Evolutionary conservation across 1,139 yeast species (phyloP).

Genomic region (Magnusiomyces tetraspermus): DNA sequence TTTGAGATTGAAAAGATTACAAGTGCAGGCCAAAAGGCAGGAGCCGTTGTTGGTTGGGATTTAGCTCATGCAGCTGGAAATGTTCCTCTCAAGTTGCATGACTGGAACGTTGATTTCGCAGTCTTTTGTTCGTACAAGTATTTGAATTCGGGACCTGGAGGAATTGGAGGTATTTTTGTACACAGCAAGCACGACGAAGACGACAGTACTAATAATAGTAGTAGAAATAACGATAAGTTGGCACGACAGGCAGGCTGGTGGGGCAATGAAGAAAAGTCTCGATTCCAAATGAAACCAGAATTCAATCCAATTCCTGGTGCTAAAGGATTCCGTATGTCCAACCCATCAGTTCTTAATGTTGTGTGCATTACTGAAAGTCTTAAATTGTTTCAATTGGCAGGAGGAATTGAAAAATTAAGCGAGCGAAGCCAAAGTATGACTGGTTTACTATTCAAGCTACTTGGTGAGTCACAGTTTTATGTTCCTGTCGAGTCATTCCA

Average conservation of each 20-base stretch:
- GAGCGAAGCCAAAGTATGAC: slow-evolving; percentile 53
- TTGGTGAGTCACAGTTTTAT: slow-evolving; percentile 37
- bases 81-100: slow-evolving; percentile 64
- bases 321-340: slow-evolving; percentile 81
- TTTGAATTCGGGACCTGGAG: slow-evolving; percentile 88
- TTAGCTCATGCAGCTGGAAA: slow-evolving; percentile 93
- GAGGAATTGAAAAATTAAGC: slow-evolving; percentile 54
- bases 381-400: slow-evolving; percentile 49
- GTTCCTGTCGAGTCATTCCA: slow-evolving; percentile 27
- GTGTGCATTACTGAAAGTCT: slow-evolving; percentile 63
- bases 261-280: slow-evolving; percentile 65
- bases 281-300: slow-evolving; percentile 72
- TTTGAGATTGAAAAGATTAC: slow-evolving; percentile 70
- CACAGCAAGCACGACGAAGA: slow-evolving; percentile 43
- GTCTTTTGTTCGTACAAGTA: slow-evolving; percentile 92
- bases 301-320: slow-evolving; percentile 81
- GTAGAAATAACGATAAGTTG: not conserved
- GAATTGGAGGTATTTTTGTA: slow-evolving; percentile 74
- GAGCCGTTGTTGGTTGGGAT: slow-evolving; percentile 83
- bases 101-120: slow-evolving; percentile 89
- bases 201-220: slow-evolving; percentile 35
- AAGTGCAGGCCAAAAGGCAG: slow-evolving; percentile 42
- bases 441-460: slow-evolving; percentile 41
- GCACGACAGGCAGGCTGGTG: slow-evolving; percentile 95
- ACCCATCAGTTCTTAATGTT: slow-evolving; percentile 78